Base-by-base conservation (phyloP, 768 basidiomycete genomes). In the Tremella fuciformis region DNA sequence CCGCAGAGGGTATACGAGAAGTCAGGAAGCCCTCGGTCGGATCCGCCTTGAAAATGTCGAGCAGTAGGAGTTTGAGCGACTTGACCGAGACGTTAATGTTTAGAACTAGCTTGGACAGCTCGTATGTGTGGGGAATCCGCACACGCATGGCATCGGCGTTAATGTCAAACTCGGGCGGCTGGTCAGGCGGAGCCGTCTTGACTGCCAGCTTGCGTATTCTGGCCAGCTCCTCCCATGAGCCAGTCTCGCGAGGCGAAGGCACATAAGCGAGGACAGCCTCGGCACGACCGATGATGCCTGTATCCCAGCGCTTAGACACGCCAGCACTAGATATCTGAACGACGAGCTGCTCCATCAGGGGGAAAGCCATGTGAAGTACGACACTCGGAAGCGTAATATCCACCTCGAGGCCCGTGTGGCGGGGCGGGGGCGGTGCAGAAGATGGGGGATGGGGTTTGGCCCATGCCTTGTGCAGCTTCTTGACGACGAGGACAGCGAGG, bases 81-180 rank as follows among this genome's bases (percentile, higher is more conserved):
- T 98, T 98, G 63, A 85, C 65, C 7, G 86, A 81, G 51, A 89
- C 79, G 50, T 79, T 83, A 58, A 83, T 69, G 71, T 90, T 89
- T 50, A 88, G 81, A 47, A 92, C 81, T 50, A 96, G 80, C 26
- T 89, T 85, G 2, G 88, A 83, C 41, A 92, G 76, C 41, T 88
- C 77, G 73, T 87, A 94, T 13, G 85, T 84, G 70, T 83, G 83
- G 1, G 93, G 91, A 37, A 98, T 85, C 18, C 85, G 84, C n/a
- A 96, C 68, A 21, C 84, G 84, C 1, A 84, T 81, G 51, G 84
- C 85, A 37, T 88, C 84, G 18, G 83, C 84, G 22, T 82, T 78
- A 51, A 88, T 73, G 4, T 78, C 69, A 53, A 92, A 76, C 41
- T 50, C 53, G 13, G 63, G 59, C 1, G 59, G 57, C 25, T 67